Evolutionary conservation across 2,329 filamentous ascomycete genomes (phyloP), one percentile per base, ranked within the genome.

Genomic region (Fusarium sp.): DNA sequence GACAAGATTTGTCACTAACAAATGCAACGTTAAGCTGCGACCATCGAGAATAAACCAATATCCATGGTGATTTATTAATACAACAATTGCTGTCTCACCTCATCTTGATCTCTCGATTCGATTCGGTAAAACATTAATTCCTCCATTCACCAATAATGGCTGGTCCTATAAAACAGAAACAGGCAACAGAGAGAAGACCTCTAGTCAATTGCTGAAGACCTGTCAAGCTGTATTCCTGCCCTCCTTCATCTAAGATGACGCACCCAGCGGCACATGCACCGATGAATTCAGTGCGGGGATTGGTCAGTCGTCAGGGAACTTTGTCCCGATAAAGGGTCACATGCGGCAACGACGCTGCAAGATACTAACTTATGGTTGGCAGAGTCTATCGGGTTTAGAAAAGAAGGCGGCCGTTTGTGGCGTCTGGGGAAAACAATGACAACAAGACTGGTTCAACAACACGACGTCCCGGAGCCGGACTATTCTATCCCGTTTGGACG

Each of bases 1-100:
- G 65, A 68, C 63, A 53, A 22, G 34, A 63, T 64, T 63, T 63
- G 42, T 58, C 59, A 64, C 51, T 34, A 64, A 51, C 20, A 44
- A 26, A 59, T 65, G 60, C 54, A 15, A 65, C 54, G 26, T 18
- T 53, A 24, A 38, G 31, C 53, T 59, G 60, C 24, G 65, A 24
- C 44, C 31, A 13, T 13, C 10, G 11, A 10, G 13, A 5, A 31
- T 10, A 64, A 58, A 46, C 40, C 46, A 45, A 52, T 13, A 36
- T 62, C 18, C 20, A 59, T 31, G 34, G 36, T 55, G 26, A 11
- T 33, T 14, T 24, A 20, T 44, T 14, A n/a, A 18, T 45, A 34
- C 20, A 36, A 6, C 22, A 28, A 20, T n/a, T 20, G 13, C 18
- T n/a, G 45, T 39, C 14, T 39, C 36, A 8, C 51, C 24, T n/a